phyloP scores from a whole-genome alignment of 352 stramenopile species.

The Blastocystis sp. region DNA sequence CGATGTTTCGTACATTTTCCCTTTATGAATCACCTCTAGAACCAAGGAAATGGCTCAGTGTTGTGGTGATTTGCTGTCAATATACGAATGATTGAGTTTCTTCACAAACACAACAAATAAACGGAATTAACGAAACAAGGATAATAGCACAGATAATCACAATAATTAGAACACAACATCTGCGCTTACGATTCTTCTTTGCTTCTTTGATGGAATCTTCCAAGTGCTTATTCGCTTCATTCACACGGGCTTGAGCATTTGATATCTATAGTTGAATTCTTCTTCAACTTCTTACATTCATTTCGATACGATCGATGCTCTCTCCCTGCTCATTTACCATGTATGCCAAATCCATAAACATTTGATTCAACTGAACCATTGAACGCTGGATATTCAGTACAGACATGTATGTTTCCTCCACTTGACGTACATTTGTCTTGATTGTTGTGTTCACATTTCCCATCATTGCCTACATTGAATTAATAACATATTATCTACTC shows the following conservation, averaged over 20 bases:
- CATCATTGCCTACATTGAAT: constrained; percentile 52
- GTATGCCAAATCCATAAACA: constrained; percentile 63
- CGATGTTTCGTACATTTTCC: background rate
- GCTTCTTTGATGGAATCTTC: constrained; percentile 60
- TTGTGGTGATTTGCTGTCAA: background rate
- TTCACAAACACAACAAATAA: constrained; percentile 28
- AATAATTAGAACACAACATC: constrained; percentile 37
- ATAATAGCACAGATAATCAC: constrained; percentile 49
- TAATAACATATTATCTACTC: background rate
- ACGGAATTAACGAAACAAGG: constrained; percentile 14
- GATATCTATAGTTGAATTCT: constrained; percentile 30
- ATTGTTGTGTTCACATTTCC: constrained; percentile 60
- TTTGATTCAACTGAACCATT: constrained; percentile 61
- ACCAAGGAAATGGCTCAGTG: background rate
- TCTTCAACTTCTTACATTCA: background rate
- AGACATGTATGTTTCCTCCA: constrained; percentile 58
- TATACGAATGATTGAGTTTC: constrained; percentile 26
- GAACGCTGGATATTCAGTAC: constrained; percentile 61
- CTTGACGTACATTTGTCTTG: constrained; percentile 59
- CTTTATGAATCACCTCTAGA: background rate
- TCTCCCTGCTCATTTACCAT: constrained; percentile 59
- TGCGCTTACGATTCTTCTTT: constrained; percentile 57
- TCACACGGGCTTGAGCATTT: constrained; percentile 28
- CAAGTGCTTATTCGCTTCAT: constrained; percentile 41
- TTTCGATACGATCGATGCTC: constrained; percentile 60